A percentile compares a stretch with the other conserved stretches of the same genome.
These are phyloP conservation scores for Tulasnella sp. DNA, from an alignment of 768 basidiomycete genomes.

Conservation along the genomic window DNA sequence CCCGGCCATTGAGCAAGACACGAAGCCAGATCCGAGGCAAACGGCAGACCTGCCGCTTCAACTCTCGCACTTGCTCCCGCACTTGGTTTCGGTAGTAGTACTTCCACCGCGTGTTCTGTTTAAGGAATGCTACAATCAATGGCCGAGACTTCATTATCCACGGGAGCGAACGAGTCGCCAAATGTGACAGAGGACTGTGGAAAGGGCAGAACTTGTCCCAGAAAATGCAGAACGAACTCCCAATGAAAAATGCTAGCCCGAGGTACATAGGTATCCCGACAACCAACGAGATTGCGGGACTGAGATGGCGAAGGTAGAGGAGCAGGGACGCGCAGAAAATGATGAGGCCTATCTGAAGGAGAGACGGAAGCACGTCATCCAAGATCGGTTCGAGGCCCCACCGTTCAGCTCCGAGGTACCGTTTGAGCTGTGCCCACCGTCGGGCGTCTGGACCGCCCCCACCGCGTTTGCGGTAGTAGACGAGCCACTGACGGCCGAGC, in stretches of 20 bases:
- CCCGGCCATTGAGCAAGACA: too few species aligned
- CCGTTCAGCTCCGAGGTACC: neutral
- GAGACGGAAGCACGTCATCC: neutral
- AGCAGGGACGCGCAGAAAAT: neutral
- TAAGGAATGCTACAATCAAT: neutral
- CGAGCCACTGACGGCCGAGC: neutral
- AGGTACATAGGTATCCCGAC: neutral
- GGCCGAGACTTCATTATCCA: neutral
- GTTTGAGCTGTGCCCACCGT: neutral
- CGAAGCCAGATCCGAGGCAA: too few species aligned
- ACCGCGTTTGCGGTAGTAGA: neutral
- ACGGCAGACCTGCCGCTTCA: too few species aligned
- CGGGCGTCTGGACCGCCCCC: neutral
- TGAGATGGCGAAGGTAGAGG: neutral
- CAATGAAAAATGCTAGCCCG: neutral
- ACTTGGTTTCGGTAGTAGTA: too few species aligned
- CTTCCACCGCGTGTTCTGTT: neutral
- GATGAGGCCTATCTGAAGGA: neutral
- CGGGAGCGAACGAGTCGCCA: neutral
- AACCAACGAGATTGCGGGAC: neutral
- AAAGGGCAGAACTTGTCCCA: neutral
- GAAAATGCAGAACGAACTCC: neutral
- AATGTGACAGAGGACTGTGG: neutral
- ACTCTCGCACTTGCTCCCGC: too few species aligned
- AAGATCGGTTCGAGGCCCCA: neutral